Percentiles rank a stretch among this genome's conserved stretches.
phyloP scores from a whole-genome alignment of 768 basidiomycete species.

The Tulasnella sp. region DNA sequence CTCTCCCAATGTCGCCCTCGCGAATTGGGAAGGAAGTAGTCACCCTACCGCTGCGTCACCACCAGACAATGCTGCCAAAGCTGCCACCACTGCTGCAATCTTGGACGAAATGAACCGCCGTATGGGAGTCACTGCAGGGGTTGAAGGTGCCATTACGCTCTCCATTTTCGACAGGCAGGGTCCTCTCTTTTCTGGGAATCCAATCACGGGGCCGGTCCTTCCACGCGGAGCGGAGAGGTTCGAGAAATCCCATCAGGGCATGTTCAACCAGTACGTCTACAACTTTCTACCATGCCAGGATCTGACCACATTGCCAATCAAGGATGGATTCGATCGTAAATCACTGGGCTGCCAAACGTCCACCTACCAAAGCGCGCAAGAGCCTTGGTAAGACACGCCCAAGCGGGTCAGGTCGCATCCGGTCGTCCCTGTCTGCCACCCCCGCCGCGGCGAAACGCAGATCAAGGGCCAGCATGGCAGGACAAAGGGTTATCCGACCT shows the following conservation, averaged over 20 bases:
- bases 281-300: neutral
- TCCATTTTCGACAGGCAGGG: neutral
- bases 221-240: slow-evolving; percentile 6
- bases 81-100: slow-evolving; percentile 47
- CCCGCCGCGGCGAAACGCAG: slow-evolving; percentile 6
- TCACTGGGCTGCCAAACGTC: slow-evolving; percentile 14
- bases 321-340: slow-evolving; percentile 17
- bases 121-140: slow-evolving; percentile 37
- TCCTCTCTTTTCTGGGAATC: neutral
- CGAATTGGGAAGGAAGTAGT: slow-evolving; percentile 33
- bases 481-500: neutral
- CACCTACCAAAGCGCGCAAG: neutral
- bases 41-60: slow-evolving; percentile 26
- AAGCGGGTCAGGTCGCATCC: neutral
- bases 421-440: slow-evolving; percentile 1
- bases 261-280: slow-evolving; percentile 14
- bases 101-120: slow-evolving; percentile 75
- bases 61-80: slow-evolving; percentile 27
- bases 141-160: neutral
- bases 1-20: slow-evolving; percentile 36
- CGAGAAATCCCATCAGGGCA: neutral
- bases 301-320: neutral
- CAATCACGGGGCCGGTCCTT: neutral
- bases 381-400: neutral
- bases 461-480: slow-evolving; percentile 5